Base-by-base conservation (phyloP, 345 rosid species). In the Pugionium dolabratum region DNA sequence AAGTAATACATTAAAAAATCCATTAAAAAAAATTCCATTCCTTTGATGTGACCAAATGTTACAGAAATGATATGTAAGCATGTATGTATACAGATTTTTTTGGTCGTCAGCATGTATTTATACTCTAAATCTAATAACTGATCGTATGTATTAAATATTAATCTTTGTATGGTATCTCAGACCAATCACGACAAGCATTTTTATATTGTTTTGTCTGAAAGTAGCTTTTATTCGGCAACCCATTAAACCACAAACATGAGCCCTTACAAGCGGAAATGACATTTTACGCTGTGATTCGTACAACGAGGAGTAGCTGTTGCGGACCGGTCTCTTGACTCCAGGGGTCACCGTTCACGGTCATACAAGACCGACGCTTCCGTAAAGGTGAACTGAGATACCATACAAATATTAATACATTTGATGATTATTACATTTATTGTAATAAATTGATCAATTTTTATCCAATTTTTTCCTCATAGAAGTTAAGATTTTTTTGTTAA, bases 241-340 rank as follows among this genome's bases (percentile, higher is more conserved):
- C 71, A 72, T 58, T 57, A 50, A 50, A 35, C 34, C 2, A 59
- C 10, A 18, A 37, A 41, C 18, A 42, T 43, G 71, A 54, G 71
- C 71, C 53, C 29, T 43, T 0, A 11, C 41, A 11, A 50, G 1
- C 18, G 54, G 58, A 50, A 18, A 61, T 25, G 49, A 58, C 61
- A 9, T 72, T 71, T 58, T 48, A 49, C 6, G 5, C 0, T 44
- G 0, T 31, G 4, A 58, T 64, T 58, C 60, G 53, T 25, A 50
- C 54, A 72, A 57, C 76, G 71, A 64, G 76, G 71, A 57, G 54
- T 64, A 49, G 66, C 41, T 49, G 41, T 42, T 60, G 60, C 71
- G 65, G 47, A 47, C 34, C 32, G 41, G 57, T 56, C 70, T 48
- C 68, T 36, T 62, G 34, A 7, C 27, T 35, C 35, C 53, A 41